These are phyloP conservation scores for Fusarium sp. DNA, from an alignment of 2,329 filamentous ascomycete species.

Conservation along the genomic window DNA sequence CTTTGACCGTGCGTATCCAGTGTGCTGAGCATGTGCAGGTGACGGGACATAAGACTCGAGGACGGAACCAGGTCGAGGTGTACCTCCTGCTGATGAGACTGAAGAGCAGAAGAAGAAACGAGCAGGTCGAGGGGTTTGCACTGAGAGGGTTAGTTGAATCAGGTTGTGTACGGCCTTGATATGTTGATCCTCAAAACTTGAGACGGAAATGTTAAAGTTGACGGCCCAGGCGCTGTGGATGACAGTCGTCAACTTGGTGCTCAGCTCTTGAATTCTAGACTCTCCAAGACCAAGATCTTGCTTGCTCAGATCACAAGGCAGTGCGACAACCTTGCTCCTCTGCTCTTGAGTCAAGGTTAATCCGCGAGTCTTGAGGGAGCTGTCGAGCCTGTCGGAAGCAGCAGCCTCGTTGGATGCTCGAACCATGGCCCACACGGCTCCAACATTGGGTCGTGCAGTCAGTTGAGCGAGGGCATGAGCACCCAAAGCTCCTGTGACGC, in stretches of 20 bases:
- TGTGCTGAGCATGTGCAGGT: conserved; percentile 54
- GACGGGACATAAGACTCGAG: conserved; percentile 51
- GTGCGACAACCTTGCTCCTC: conserved; percentile 38
- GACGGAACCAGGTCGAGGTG: conserved; percentile 50
- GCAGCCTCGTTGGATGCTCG: conserved; percentile 22
- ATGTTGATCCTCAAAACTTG: conserved; percentile 62
- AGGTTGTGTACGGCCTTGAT: conserved; percentile 61
- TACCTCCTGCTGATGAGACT: conserved; percentile 49
- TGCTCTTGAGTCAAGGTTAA: conserved; percentile 26
- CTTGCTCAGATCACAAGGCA: conserved; percentile 38
- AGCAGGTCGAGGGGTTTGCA: conserved; percentile 16
- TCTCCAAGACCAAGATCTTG: conserved; percentile 30
- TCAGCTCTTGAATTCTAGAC: conserved; percentile 47
- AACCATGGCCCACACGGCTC: conserved; percentile 55
- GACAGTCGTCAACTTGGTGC: conserved; percentile 53
- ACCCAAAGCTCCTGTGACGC: conserved; percentile 71
- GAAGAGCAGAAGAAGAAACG: conserved; percentile 65
- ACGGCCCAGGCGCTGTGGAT: conserved; percentile 68
- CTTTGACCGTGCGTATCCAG: conserved; percentile 59
- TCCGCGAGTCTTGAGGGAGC: conserved; percentile 24
- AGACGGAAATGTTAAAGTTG: conserved; percentile 66
- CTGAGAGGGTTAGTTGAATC: conserved; percentile 52
- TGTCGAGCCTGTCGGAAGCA: conserved; percentile 22
- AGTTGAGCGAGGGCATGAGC: conserved; percentile 69
- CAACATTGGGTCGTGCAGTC: conserved; percentile 68